phyloP scores from a whole-genome alignment of 75 land plant species.

The Cunninghamia lanceolata region DNA sequence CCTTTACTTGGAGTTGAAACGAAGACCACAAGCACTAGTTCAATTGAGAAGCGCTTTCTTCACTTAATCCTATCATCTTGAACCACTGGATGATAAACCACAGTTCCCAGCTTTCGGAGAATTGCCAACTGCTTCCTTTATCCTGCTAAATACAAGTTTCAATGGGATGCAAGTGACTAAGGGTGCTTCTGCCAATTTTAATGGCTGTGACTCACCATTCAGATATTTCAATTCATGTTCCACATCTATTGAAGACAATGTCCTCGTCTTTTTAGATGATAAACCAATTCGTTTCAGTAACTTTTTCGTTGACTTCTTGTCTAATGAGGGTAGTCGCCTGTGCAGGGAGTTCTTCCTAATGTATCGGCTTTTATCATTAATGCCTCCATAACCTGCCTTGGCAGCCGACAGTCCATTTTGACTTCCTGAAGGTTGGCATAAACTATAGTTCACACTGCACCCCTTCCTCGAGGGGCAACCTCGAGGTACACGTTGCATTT shows the following conservation, averaged over 20 bases:
- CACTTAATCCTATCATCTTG: background rate
- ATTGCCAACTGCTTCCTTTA: constrained; percentile 26
- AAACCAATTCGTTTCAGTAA: constrained; percentile 37
- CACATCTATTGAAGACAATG: constrained; percentile 60
- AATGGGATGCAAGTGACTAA: constrained; percentile 72
- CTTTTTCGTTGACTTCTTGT: constrained; percentile 33
- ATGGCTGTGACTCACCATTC: constrained; percentile 6
- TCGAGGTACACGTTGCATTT: constrained; percentile 63
- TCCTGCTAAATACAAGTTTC: constrained; percentile 68
- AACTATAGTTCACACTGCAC: background rate
- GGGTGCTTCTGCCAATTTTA: constrained; percentile 25
- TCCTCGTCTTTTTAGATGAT: constrained; percentile 58
- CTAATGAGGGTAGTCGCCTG: constrained; percentile 14
- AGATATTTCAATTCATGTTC: constrained; percentile 24
- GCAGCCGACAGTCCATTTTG: background rate
- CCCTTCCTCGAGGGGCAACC: constrained; percentile 18
- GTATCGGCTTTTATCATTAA: constrained; percentile 14
- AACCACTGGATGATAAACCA: constrained; percentile 12
- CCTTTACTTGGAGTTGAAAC: background rate
- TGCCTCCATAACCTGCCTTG: constrained; percentile 14
- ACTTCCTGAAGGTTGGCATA: constrained; percentile 6
- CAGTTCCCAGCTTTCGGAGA: constrained; percentile 11
- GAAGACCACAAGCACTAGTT: background rate
- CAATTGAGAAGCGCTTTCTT: background rate
- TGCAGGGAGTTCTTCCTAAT: constrained; percentile 19